Percentiles rank a stretch among this genome's conserved stretches.
phyloP scores from a whole-genome alignment of 1,284 basidiomycete species.

The Earliella scabrosa region DNA sequence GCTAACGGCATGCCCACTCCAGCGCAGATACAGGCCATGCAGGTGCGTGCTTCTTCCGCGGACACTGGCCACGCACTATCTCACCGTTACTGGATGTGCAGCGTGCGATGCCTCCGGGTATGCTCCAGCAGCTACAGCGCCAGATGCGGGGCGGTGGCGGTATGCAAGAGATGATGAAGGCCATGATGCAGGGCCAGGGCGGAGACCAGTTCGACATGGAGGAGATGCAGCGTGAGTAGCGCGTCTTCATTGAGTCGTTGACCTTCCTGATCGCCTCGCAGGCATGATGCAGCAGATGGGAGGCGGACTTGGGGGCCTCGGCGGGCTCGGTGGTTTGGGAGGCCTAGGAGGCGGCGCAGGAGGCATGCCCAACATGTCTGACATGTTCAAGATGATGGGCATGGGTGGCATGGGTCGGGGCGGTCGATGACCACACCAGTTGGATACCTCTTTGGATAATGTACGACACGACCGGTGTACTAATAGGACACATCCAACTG shows the following conservation, averaged over 20 bases:
- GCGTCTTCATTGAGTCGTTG: no score
- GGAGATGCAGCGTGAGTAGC: conserved; percentile 78
- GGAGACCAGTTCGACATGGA: conserved; percentile 84
- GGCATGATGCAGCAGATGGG: conserved; percentile 92
- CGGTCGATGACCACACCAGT: conserved; percentile 18
- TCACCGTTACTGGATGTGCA: conserved; percentile 31
- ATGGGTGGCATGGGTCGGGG: conserved; percentile 53
- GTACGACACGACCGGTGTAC: conserved; percentile 19
- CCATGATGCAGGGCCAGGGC: conserved; percentile 91
- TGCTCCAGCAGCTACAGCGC: conserved; percentile 84
- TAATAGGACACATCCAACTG: conserved; percentile 17
- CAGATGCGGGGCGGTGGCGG: conserved; percentile 84
- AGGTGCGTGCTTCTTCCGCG: conserved; percentile 50
- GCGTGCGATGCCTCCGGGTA: conserved; percentile 88
- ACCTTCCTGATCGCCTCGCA: conserved; percentile 29
- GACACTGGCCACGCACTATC: neutral
- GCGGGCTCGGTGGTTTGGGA: conserved; percentile 54
- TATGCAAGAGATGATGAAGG: conserved; percentile 96
- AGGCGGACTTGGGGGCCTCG: conserved; percentile 61
- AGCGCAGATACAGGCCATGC: conserved; percentile 92
- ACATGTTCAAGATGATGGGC: conserved; percentile 88
- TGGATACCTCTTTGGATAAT: conserved; percentile 22
- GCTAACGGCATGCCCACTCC: conserved; percentile 87
- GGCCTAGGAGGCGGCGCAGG: conserved; percentile 48
- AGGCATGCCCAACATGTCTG: conserved; percentile 66